Percentiles rank a stretch among this genome's conserved stretches.
Evolutionary conservation across 2,329 filamentous ascomycete genomes (phyloP).

Genomic region (Fusarium sp.): DNA sequence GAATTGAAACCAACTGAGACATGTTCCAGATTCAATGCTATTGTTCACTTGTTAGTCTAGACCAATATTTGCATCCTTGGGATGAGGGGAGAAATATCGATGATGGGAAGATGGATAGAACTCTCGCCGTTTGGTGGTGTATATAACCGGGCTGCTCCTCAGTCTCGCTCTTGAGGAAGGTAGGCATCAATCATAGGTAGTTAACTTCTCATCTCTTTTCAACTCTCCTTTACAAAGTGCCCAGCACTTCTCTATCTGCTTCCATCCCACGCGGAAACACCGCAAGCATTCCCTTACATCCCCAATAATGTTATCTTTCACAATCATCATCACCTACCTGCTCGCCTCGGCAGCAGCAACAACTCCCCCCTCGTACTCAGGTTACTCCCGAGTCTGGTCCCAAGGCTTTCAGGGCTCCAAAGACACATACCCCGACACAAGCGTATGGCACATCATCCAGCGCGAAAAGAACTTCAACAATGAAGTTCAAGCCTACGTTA

Average conservation of each 20-base stretch:
- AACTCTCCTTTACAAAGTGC: slow-evolving; percentile 8
- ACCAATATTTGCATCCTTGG: slow-evolving; percentile 6
- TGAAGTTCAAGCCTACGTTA: slow-evolving; percentile 63
- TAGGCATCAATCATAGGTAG: background rate
- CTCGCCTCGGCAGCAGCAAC: slow-evolving; percentile 51
- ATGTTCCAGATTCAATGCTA: slow-evolving; percentile 19
- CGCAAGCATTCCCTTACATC: slow-evolving; percentile 3
- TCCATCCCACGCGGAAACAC: slow-evolving; percentile 11
- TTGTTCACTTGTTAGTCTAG: slow-evolving; percentile 24
- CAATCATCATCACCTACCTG: slow-evolving; percentile 45
- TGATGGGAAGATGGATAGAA: background rate
- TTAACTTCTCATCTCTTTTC: background rate
- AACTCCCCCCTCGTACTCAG: slow-evolving; percentile 53
- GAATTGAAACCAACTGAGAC: slow-evolving; percentile 8
- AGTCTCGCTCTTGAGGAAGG: background rate
- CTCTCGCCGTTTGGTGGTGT: background rate
- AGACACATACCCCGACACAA: slow-evolving; percentile 49
- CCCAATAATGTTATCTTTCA: background rate
- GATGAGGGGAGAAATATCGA: background rate
- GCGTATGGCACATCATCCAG: slow-evolving; percentile 57
- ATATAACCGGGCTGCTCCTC: background rate
- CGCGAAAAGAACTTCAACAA: slow-evolving; percentile 60
- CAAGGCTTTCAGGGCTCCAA: slow-evolving; percentile 56
- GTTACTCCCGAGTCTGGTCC: slow-evolving; percentile 55
- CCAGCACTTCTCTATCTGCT: background rate